Evolutionary conservation across 768 basidiomycete species (phyloP), one percentile per base, ranked within the genome.

Genomic region (Suillus lakei): DNA sequence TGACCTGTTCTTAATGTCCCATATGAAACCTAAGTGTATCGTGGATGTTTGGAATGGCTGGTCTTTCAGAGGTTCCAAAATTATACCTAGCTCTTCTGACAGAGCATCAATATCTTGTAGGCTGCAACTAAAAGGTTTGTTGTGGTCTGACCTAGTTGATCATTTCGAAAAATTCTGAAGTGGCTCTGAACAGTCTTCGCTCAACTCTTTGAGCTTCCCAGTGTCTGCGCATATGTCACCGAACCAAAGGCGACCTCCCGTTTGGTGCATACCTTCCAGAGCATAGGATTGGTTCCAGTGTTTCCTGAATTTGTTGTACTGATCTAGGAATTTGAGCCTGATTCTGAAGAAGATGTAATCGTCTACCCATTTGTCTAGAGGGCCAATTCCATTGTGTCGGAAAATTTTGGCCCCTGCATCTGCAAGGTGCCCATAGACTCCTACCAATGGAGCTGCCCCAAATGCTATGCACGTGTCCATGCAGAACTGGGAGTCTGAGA

Each of bases 91-190:
- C 3, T 36, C 18, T 0, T 60, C n/a, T 0, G 80, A 81, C 0
- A 82, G 18, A 0, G 5, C 6, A 46, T 84, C 74, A 39, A 85
- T 81, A 63, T 84, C 81, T 1, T 39, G 64, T 8, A 71, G 60
- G 61, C 62, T 60, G 64, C 74, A 80, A 4, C 70, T 30, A 51
- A 64, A 76, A 1, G 21, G 3, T 0, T 18, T 21, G 62, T 80
- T 77, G 9, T 71, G 53, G 0, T 13, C 2, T 6, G 70, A 73
- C 0, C 74, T 64, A n/a, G n/a, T n/a, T n/a, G n/a, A n/a, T n/a
- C n/a, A n/a, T n/a, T n/a, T n/a, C 0, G 72, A 65, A 1, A 73
- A 77, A 2, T 23, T 18, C 0, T 0, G 77, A 77, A 79, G 32
- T 2, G 67, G 69, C 32, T 58, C 65, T 0, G 36, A 2, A 6